Evolutionary conservation across 805 yeast genomes (phyloP).

Genomic region (Kuraishia cidri): DNA sequence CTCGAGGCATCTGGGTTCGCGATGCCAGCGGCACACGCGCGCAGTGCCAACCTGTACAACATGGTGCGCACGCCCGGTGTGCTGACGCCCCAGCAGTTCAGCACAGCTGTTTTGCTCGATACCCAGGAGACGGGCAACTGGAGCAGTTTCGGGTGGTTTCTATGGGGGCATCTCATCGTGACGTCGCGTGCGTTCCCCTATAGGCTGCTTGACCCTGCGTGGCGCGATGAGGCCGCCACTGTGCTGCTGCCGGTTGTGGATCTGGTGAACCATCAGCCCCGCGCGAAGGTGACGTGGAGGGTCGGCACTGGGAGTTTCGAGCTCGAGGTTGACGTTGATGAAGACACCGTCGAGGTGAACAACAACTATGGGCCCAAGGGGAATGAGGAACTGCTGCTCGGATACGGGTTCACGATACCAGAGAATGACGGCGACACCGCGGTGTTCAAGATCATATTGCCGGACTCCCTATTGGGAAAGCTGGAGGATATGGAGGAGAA

Average conservation of each 20-base stretch:
- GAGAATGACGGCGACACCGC: constrained; percentile 49
- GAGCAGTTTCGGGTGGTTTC: constrained; percentile 58
- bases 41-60: too few species aligned
- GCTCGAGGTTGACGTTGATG: background rate
- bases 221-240: constrained; percentile 16
- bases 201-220: constrained; percentile 44
- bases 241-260: constrained; percentile 71
- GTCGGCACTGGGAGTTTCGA: constrained; percentile 5
- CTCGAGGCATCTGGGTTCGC: too few species aligned
- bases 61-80: too few species aligned
- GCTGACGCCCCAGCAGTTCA: too few species aligned
- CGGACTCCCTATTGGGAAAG: constrained; percentile 6
- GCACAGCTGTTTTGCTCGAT: too few species aligned
- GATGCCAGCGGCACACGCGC: too few species aligned
- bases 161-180: constrained; percentile 70
- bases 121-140: too few species aligned
- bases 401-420: constrained; percentile 69
- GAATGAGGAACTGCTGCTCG: constrained; percentile 72
- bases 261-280: constrained; percentile 63
- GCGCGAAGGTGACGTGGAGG: constrained; percentile 58
- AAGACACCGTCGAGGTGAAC: constrained; percentile 41
- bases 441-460: constrained; percentile 51
- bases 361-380: constrained; percentile 88
- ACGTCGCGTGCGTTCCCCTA: constrained; percentile 79
- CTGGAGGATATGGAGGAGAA: constrained; percentile 2